Evolutionary conservation across 306 rosid species (phyloP).

Genomic region (Rosa persica): DNA sequence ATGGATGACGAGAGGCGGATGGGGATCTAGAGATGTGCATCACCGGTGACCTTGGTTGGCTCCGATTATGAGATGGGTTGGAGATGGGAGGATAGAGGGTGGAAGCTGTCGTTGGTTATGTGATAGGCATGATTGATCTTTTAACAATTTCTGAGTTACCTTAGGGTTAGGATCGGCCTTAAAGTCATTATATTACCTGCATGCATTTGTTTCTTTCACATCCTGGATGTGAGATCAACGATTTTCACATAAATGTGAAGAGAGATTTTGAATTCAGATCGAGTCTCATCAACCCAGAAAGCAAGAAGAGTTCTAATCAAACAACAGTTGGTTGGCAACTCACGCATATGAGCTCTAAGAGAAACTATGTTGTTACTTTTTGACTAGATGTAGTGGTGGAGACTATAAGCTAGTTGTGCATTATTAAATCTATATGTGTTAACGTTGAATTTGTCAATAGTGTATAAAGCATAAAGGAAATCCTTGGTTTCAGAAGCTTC

Average conservation of each 20-base stretch:
- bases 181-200: background rate
- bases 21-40: background rate
- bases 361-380: background rate
- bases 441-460: background rate
- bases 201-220: background rate
- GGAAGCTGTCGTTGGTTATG: background rate
- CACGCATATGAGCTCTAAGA: background rate
- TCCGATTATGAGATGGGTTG: background rate
- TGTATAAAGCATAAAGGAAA: conserved; percentile 3
- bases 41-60: background rate
- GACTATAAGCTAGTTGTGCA: background rate
- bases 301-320: background rate
- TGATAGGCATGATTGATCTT: background rate
- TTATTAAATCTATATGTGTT: background rate
- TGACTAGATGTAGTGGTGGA: background rate
- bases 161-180: background rate
- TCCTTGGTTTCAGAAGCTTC: conserved; percentile 23
- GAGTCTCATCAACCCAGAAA: background rate
- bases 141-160: background rate
- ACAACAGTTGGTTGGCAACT: background rate
- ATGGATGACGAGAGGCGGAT: background rate
- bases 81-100: background rate
- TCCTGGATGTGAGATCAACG: background rate
- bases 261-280: background rate
- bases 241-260: background rate